phyloP scores from a whole-genome alignment of 306 rosid genomes.

The Medicago arabica region DNA sequence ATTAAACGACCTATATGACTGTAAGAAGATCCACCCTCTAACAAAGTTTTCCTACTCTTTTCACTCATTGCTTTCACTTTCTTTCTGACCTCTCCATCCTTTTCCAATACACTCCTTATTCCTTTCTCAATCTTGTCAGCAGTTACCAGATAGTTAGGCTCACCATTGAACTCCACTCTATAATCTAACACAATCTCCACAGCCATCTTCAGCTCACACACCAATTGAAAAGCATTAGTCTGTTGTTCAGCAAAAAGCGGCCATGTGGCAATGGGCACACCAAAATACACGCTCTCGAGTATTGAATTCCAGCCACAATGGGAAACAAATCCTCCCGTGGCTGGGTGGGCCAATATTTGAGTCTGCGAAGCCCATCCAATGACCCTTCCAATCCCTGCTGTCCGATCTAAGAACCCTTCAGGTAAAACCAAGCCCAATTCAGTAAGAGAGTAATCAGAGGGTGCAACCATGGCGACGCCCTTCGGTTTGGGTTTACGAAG shows the following conservation, averaged over 20 bases:
- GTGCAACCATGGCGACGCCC: neutral
- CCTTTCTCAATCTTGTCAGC: conserved; percentile 43
- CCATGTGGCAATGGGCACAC: conserved; percentile 62
- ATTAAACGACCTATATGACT: conserved; percentile 30
- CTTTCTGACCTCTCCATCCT: conserved; percentile 38
- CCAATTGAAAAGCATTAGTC: conserved; percentile 46
- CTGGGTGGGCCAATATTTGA: conserved; percentile 49
- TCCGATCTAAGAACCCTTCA: conserved; percentile 54
- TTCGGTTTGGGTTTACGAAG: conserved; percentile 42
- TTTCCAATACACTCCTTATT: conserved; percentile 44
- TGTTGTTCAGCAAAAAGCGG: conserved; percentile 56
- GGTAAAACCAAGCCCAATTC: conserved; percentile 35
- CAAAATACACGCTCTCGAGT: conserved; percentile 55
- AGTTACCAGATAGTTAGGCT: neutral
- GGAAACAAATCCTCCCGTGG: conserved; percentile 53
- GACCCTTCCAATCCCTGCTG: conserved; percentile 44
- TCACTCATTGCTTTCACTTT: conserved; percentile 39
- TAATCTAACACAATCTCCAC: conserved; percentile 41
- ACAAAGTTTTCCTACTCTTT: conserved; percentile 19
- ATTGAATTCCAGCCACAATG: conserved; percentile 71
- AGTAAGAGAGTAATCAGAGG: neutral
- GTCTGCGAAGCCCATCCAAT: conserved; percentile 64
- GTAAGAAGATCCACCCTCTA: conserved; percentile 46
- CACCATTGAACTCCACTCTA: neutral
- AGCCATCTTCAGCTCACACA: conserved; percentile 43